Base-by-base conservation (phyloP, 345 rosid genomes). In the Eucalyptus pumila region DNA sequence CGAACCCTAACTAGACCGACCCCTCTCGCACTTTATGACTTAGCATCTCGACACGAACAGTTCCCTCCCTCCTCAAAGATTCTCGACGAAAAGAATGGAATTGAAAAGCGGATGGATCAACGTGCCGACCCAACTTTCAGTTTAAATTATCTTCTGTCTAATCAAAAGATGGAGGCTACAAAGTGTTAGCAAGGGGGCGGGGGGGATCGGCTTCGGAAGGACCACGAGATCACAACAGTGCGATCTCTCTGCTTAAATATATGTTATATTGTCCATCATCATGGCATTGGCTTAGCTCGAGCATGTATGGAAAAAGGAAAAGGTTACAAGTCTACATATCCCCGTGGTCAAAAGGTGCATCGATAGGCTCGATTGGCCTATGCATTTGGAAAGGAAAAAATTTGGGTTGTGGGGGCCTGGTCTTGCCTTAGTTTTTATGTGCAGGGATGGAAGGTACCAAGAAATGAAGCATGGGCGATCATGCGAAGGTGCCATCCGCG, bases 191-290 rank as follows among this genome's bases (percentile, higher is more conserved):
- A 52, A 32, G 47, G 34, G 86, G 62, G 62, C 13, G 62, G 69
- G 45, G 44, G 44, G 91, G 87, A 89, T 91, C 85, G 47, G 85
- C 47, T 76, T 76, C 42, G 47, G 83, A 26, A 91, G 94, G 95
- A 91, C 94, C 96, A 92, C 95, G 88, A 86, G 93, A 94, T 95
- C 95, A 91, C 90, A 91, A 94, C 94, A 94, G 94, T 93, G 87
- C 89, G 93, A 93, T 92, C 86, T 92, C 37, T 24, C 62, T 11
- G 62, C 62, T 91, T 86, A 92, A 90, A 92, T 92, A 23, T 93
- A 94, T 91, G 92, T 76, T 86, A 92, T 92, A 89, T 90, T 90
- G 26, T 16, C 67, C 87, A 50, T 51, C 81, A 80, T 56, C 58
- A 52, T 80, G n/a, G 34, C 40, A n/a, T 40, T 32, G 65, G 62